A percentile compares a stretch with the other conserved stretches of the same genome.
Conservation (phyloP, 306 rosid genomes). For the Prinsepia uniflora region DNA sequence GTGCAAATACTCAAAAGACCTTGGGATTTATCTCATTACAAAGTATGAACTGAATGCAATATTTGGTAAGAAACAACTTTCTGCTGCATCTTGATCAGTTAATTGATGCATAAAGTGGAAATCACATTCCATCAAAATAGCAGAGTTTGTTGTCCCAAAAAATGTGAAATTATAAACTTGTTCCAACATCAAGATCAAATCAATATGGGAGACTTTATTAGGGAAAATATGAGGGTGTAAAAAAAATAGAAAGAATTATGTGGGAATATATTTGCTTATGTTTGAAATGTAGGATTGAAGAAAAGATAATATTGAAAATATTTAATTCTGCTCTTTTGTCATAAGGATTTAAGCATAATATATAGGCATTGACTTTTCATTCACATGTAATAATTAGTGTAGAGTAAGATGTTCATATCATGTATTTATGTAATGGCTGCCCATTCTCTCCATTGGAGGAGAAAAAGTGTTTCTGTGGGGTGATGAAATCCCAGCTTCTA, state of each 20-base stretch:
- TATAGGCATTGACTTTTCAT: not conserved
- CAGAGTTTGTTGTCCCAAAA: conserved; percentile 1
- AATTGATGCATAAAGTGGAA: not conserved
- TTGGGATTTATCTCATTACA: not conserved
- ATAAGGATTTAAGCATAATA: not conserved
- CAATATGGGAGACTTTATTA: not conserved
- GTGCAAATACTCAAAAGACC: not conserved
- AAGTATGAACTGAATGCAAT: not conserved
- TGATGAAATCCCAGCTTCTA: not conserved
- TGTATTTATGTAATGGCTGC: not conserved
- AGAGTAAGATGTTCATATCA: not conserved
- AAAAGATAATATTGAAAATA: not conserved
- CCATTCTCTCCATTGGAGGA: conserved; percentile 11
- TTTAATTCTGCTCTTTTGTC: not conserved
- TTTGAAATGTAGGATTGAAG: not conserved
- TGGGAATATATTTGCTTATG: not conserved
- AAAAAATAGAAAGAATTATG: not conserved
- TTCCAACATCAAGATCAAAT: not conserved
- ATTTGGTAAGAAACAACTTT: not conserved
- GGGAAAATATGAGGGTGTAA: not conserved
- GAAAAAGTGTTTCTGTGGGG: not conserved
- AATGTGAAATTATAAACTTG: not conserved
- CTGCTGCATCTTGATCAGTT: not conserved
- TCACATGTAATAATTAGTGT: not conserved
- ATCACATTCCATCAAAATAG: not conserved